Percentiles rank a stretch among this genome's conserved stretches.
Evolutionary conservation across 1,284 basidiomycete genomes (phyloP).

Genomic region (Irpex lacteus): DNA sequence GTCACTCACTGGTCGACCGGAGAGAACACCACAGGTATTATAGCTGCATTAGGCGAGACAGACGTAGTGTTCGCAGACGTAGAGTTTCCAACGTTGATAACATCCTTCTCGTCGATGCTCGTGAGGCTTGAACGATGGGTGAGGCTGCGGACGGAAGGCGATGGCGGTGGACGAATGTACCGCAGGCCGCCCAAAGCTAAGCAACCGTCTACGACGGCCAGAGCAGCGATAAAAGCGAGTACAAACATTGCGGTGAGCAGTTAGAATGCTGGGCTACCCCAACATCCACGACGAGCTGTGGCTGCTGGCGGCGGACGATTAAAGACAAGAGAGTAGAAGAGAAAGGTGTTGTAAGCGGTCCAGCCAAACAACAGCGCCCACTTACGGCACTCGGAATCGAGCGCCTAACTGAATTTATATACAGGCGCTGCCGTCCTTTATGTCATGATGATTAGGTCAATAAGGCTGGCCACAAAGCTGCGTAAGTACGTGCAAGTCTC

Average conservation of each 20-base stretch:
- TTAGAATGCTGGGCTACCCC: not conserved
- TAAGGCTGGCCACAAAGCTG: no score
- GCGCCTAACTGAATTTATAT: not conserved
- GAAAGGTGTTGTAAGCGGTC: not conserved
- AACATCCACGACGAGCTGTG: constrained; percentile 7
- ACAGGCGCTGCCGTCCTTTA: no score
- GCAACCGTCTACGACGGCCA: constrained; percentile 11
- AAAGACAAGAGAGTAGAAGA: not conserved
- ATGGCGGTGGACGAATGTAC: constrained; percentile 7
- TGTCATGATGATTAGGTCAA: no score
- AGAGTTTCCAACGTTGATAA: constrained; percentile 8
- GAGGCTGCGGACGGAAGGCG: constrained; percentile 10
- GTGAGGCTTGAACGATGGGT: constrained; percentile 21
- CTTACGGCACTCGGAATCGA: not conserved
- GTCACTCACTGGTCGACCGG: constrained; percentile 30
- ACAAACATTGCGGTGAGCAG: constrained; percentile 5
- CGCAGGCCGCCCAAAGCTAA: constrained; percentile 8
- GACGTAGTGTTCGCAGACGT: constrained; percentile 16
- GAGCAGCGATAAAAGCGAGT: constrained; percentile 9
- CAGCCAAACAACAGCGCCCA: not conserved
- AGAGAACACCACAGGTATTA: constrained; percentile 27
- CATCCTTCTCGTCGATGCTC: constrained; percentile 15
- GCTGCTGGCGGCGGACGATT: constrained; percentile 4
- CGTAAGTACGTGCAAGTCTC: no score
- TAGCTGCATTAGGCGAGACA: constrained; percentile 21